Evolutionary conservation across 208 protist genomes (phyloP).

Genomic region (Wallacemonas rigidus): DNA sequence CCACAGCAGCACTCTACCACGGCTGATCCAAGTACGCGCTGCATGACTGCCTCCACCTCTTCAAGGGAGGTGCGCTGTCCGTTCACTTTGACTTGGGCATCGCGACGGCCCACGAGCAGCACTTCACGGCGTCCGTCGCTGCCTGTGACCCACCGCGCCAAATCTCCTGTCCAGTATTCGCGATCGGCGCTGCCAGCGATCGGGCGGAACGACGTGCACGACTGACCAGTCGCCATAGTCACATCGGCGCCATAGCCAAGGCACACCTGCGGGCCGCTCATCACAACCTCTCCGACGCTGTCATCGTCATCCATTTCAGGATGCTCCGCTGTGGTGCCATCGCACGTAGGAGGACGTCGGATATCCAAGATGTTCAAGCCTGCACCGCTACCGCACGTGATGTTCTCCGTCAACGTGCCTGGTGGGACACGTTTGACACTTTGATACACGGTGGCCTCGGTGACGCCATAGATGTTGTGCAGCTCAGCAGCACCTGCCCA

Average conservation of each 20-base stretch:
- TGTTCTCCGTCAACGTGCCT: conserved; percentile 18
- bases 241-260: conserved; percentile 39
- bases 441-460: conserved; percentile 72
- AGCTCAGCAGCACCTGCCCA: conserved; percentile 47
- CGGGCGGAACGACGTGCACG: background rate
- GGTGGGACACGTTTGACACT: conserved; percentile 28
- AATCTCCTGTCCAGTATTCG: conserved; percentile 53
- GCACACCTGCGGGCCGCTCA: conserved; percentile 55
- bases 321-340: background rate
- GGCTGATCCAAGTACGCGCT: background rate
- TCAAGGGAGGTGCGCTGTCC: conserved; percentile 60
- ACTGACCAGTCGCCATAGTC: background rate
- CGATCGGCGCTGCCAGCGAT: conserved; percentile 23
- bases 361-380: conserved; percentile 25
- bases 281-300: conserved; percentile 37
- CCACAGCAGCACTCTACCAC: conserved; percentile 39
- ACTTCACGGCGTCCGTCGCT: conserved; percentile 4
- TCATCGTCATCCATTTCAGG: background rate
- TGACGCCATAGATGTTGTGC: conserved; percentile 71
- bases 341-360: background rate
- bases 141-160: conserved; percentile 20
- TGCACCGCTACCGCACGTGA: conserved; percentile 37
- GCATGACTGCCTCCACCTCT: conserved; percentile 51
- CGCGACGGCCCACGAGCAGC: conserved; percentile 35
- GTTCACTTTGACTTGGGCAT: conserved; percentile 62